Conservation (phyloP, 2,329 filamentous ascomycete species). For the Nothomitra cinnamomea region DNA sequence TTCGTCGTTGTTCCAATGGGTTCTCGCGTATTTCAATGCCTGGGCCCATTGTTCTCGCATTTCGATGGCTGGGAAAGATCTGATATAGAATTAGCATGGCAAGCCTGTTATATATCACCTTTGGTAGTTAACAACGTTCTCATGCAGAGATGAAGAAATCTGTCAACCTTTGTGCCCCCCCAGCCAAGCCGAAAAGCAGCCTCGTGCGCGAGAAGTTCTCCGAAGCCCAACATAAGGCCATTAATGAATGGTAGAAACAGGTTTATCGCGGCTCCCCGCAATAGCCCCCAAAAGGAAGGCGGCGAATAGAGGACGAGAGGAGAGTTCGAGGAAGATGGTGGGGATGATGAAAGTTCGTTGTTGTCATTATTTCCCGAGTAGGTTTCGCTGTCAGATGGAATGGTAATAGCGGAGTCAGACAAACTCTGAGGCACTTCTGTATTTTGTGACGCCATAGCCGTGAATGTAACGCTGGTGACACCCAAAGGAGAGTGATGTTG, state of each 20-base stretch:
- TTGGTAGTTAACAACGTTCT: background rate
- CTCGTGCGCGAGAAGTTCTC: constrained; percentile 92
- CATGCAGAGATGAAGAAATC: background rate
- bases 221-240: constrained; percentile 94
- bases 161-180: constrained; percentile 72
- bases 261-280: constrained; percentile 87
- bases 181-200: constrained; percentile 84
- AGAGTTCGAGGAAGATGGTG: constrained; percentile 41
- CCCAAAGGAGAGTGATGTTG: background rate
- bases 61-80: constrained; percentile 44
- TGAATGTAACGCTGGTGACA: background rate
- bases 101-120: background rate
- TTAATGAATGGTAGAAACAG: constrained; percentile 91
- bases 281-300: constrained; percentile 68
- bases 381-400: constrained; percentile 69
- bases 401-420: constrained; percentile 57
- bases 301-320: constrained; percentile 76
- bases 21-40: constrained; percentile 66
- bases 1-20: constrained; percentile 36
- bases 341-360: constrained; percentile 39
- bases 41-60: constrained; percentile 52
- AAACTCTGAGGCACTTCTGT: constrained; percentile 37
- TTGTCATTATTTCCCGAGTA: constrained; percentile 43
- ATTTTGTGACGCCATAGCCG: constrained; percentile 31
- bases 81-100: constrained; percentile 14